Conservation (phyloP, 164 flowering plant genomes). For the Piper longum region DNA sequence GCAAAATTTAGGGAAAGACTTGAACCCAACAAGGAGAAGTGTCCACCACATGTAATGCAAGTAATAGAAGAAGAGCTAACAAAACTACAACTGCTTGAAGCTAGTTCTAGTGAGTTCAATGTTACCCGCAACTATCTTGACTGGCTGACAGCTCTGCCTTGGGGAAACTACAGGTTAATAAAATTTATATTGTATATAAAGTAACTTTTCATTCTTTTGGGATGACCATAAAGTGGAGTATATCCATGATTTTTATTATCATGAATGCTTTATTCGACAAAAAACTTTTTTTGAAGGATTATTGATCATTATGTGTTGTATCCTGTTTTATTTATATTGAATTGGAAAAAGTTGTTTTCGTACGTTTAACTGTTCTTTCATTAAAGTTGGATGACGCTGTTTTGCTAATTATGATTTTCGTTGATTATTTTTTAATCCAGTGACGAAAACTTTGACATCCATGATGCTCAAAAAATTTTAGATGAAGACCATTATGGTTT, state of each 20-base stretch:
- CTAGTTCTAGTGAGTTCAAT: constrained; percentile 98
- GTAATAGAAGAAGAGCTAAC: constrained; percentile 96
- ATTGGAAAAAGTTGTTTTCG: background rate
- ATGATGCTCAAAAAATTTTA: constrained; percentile 72
- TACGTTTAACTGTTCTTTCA: background rate
- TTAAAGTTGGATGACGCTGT: no score
- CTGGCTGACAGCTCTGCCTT: constrained; percentile 95
- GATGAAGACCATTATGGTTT: constrained; percentile 99
- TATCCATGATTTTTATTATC: background rate
- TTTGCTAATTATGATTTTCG: constrained; percentile 1
- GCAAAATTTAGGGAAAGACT: constrained; percentile 91
- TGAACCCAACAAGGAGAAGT: constrained; percentile 77
- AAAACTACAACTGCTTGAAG: constrained; percentile 84
- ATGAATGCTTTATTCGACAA: background rate
- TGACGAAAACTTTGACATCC: constrained; percentile 92
- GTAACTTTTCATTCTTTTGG: background rate
- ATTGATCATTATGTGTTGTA: no score
- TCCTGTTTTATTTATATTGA: background rate
- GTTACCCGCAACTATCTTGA: constrained; percentile 97
- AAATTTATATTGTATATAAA: background rate
- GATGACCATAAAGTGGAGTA: background rate
- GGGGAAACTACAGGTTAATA: constrained; percentile 87
- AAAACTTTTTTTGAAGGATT: background rate
- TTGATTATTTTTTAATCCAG: constrained; percentile 28
- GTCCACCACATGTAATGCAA: constrained; percentile 90